Evolutionary conservation across 1,284 basidiomycete genomes (phyloP).

Genomic region (Garcileccinum viscosum): DNA sequence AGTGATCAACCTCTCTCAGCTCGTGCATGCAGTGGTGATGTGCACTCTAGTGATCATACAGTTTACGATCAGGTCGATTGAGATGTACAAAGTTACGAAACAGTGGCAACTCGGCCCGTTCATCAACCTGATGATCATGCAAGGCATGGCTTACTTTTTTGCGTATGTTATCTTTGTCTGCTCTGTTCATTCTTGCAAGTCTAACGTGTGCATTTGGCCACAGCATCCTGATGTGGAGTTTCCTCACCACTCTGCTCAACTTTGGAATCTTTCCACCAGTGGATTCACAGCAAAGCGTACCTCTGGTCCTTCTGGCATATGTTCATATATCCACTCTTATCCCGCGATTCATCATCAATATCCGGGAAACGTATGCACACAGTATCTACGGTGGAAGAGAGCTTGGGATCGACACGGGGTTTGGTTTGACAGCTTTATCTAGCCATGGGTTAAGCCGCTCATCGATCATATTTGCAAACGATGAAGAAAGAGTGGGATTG

Average conservation of each 20-base stretch:
- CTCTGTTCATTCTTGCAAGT: too few species aligned
- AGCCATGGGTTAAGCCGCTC: neutral
- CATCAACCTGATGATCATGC: neutral
- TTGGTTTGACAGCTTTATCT: neutral
- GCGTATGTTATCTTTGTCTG: too few species aligned
- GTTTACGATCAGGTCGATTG: neutral
- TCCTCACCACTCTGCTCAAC: neutral
- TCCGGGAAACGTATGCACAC: neutral
- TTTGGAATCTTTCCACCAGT: neutral
- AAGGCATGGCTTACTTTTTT: neutral
- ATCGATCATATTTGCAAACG: neutral
- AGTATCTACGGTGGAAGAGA: neutral
- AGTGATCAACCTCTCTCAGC: neutral
- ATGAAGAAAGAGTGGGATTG: neutral
- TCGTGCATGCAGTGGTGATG: neutral
- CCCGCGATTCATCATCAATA: neutral
- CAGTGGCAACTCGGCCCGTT: neutral
- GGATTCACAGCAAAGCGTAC: neutral
- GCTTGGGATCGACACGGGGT: neutral
- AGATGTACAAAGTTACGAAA: neutral
- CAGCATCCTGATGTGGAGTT: neutral
- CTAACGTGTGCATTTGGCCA: neutral
- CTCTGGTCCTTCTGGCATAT: neutral
- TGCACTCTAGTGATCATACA: neutral
- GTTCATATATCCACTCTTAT: neutral